Percentiles rank a stretch among this genome's conserved stretches.
phyloP scores from a whole-genome alignment of 768 basidiomycete genomes.

The Kwoniella sp. region DNA sequence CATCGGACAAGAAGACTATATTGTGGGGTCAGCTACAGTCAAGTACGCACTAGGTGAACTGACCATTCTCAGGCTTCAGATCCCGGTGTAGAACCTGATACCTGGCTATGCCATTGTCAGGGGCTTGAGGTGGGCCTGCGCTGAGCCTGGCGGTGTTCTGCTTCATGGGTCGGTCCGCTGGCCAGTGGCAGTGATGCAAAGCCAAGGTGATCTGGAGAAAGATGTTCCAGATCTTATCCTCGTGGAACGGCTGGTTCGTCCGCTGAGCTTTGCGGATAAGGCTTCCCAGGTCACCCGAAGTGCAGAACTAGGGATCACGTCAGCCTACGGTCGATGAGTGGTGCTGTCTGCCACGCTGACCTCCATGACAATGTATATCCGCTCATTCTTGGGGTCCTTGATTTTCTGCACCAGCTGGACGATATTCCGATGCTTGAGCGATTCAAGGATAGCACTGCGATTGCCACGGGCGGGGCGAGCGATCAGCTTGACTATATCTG shows the following conservation, averaged over 20 bases:
- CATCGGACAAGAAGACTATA: conserved; percentile 78
- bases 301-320: conserved; percentile 64
- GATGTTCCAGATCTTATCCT: conserved; percentile 93
- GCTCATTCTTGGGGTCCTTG: conserved; percentile 83
- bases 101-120: conserved; percentile 27
- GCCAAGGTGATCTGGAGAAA: conserved; percentile 90
- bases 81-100: conserved; percentile 78
- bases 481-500: no score
- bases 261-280: conserved; percentile 63
- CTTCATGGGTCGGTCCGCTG: conserved; percentile 52
- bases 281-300: conserved; percentile 85
- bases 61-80: conserved; percentile 92
- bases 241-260: conserved; percentile 65
- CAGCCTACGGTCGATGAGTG: background rate
- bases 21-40: conserved; percentile 3
- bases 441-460: conserved; percentile 87
- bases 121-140: conserved; percentile 26
- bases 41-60: conserved; percentile 1
- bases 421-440: conserved; percentile 90
- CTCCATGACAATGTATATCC: conserved; percentile 97
- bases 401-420: conserved; percentile 60
- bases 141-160: conserved; percentile 17
- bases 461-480: no score
- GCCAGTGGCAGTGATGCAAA: conserved; percentile 87
- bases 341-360: conserved; percentile 43